A percentile compares a stretch with the other conserved stretches of the same genome.
phyloP scores from a whole-genome alignment of 345 rosid species.

The Fremontodendron californicum region DNA sequence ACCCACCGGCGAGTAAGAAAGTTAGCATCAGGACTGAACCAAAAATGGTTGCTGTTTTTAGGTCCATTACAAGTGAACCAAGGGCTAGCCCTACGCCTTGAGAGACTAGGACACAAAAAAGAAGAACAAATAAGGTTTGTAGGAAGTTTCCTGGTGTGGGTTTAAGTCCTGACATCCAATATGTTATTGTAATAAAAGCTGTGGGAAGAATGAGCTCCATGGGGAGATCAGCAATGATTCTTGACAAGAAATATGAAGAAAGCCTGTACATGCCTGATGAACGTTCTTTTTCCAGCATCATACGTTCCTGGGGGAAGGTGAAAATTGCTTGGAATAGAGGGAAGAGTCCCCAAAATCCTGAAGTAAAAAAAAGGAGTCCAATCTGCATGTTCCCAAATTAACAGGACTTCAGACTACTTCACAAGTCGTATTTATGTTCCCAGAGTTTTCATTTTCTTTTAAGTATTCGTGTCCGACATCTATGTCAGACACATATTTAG shows the following conservation, averaged over 20 bases:
- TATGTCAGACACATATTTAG: too few species aligned
- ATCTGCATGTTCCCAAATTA: conserved; percentile 37
- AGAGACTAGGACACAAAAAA: conserved; percentile 39
- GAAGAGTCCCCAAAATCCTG: conserved; percentile 65
- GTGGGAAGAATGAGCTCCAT: conserved; percentile 69
- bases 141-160: conserved; percentile 32
- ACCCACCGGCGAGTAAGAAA: conserved; percentile 45
- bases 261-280: conserved; percentile 80
- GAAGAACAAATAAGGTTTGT: conserved; percentile 34
- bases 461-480: too few species aligned
- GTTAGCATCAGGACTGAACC: conserved; percentile 38
- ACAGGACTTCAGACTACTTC: not conserved
- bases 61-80: conserved; percentile 46
- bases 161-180: conserved; percentile 70
- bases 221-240: conserved; percentile 56
- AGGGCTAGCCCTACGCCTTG: conserved; percentile 51
- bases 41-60: conserved; percentile 32
- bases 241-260: conserved; percentile 75
- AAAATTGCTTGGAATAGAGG: conserved; percentile 75
- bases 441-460: too few species aligned
- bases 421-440: too few species aligned
- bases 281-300: conserved; percentile 80
- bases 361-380: conserved; percentile 62
- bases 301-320: conserved; percentile 72
- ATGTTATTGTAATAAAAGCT: conserved; percentile 44